Base-by-base conservation (phyloP, 345 rosid genomes). In the Eucalyptus lansdowneana region DNA sequence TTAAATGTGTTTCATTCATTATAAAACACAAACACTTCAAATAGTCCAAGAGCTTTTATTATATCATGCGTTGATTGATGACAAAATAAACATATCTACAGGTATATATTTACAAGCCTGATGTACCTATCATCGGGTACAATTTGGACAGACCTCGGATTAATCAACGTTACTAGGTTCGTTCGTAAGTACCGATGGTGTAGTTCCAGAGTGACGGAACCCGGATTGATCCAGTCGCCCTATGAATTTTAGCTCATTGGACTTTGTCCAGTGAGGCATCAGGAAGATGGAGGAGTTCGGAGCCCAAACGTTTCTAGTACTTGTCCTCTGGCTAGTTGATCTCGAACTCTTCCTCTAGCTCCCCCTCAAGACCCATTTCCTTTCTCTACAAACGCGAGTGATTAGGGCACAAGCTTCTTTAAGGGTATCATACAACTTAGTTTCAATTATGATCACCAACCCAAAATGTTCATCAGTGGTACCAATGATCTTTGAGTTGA, bases 191-290 rank as follows among this genome's bases (percentile, higher is more conserved):
- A 91, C 80, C 90, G 29, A 89, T 87, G 60, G 47, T 88, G 67
- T 92, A 90, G 67, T 88, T 54, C 90, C 90, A 89, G 6, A 54
- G 6, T 92, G 72, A 90, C 80, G 21, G 91, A 88, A 44, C 90
- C 93, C 34, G 29, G 45, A 42, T 91, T 88, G 29, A 88, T 31
- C 56, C 86, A 31, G 65, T 88, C 90, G 40, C 91, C 91, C 60
- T 72, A n/a, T 58, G 62, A 60, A 89, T 60, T 34, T 45, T 6
- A 19, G 24, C 85, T 27, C 31, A 62, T 7, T 86, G 88, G 22
- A 89, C 80, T 45, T 24, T 45, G 34, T 86, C 50, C 42, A 89
- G 81, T 27, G 85, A 88, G 60, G 88, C 65, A 44, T 88, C 51
- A 2, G 92, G 90, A 24, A 88, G 25, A 3, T 85, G 53, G 69